Base-by-base conservation (phyloP, 2,329 filamentous ascomycete species). In the Phialophora tarda region DNA sequence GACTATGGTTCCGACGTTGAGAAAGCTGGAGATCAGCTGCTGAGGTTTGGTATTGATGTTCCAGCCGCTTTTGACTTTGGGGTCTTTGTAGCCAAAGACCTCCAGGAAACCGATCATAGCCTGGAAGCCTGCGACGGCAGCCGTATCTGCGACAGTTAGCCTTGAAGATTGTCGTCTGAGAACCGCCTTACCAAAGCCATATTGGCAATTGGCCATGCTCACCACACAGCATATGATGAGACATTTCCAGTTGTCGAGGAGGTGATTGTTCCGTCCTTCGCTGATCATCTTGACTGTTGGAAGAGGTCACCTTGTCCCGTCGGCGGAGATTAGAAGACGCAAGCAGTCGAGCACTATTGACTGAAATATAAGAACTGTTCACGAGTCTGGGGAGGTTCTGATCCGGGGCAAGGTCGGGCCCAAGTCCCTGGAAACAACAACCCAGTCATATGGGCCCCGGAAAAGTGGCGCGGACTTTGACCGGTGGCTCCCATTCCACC, bases 51-150 rank as follows among this genome's bases (percentile, higher is more conserved):
- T 79, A 77, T 82, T 62, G 34, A 61, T 65, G 23, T 71, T 71
- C 44, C 73, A 77, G 44, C 75, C 72, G n/a, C 73, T 66, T 4
- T 64, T 63, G 55, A 63, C 69, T 10, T 30, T 51, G 14, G 81
- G 76, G 63, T 83, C 78, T 23, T 75, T 73, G 62, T 84, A 81
- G 3, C 83, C 83, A 70, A 83, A 85, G 0, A 85, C 82, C 61
- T 77, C 74, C 4, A 83, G 71, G 59, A 85, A 85, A 6, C 83
- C 83, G 0, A 82, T 82, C 82, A 84, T 84, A 2, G 82, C 81
- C 70, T 84, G 81, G 4, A 83, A 73, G 1, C 78, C 60, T 8
- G 60, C 60, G 17, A 62, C 60, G 6, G 60, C 60, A 6, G 60
- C 60, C 10, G 60, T 62, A 41, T 62, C 60, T 62, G 60, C 59